phyloP scores from a whole-genome alignment of 2,329 filamentous ascomycete species.

The Microcera coccophila region DNA sequence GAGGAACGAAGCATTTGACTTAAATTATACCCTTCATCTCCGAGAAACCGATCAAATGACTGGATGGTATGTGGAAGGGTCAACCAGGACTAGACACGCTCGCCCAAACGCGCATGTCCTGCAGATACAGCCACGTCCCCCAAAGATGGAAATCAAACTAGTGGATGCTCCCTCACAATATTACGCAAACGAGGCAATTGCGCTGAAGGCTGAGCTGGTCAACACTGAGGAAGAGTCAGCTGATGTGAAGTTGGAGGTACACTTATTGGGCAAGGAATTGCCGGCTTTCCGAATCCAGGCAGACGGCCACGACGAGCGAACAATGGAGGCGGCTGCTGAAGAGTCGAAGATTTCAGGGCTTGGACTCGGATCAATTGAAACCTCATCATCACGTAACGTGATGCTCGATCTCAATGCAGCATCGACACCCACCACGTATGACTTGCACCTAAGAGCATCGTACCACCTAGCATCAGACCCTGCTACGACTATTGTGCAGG shows the following conservation, averaged over 20 bases:
- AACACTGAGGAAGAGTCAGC: conserved; percentile 84
- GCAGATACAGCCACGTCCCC: conserved; percentile 79
- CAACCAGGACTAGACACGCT: conserved; percentile 43
- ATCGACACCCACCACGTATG: conserved; percentile 53
- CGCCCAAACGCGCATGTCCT: conserved; percentile 54
- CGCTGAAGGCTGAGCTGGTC: conserved; percentile 63
- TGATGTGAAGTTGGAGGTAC: conserved; percentile 64
- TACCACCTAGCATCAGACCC: conserved; percentile 79
- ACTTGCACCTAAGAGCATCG: conserved; percentile 66
- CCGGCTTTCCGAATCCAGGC: conserved; percentile 44
- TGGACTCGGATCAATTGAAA: conserved; percentile 45
- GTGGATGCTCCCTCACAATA: conserved; percentile 64
- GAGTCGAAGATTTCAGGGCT: conserved; percentile 43
- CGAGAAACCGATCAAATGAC: conserved; percentile 39
- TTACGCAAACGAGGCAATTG: conserved; percentile 77
- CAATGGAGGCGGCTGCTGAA: conserved; percentile 34
- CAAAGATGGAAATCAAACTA: conserved; percentile 77
- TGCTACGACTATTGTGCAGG: conserved; percentile 76
- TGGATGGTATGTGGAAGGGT: conserved; percentile 49
- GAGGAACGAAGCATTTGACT: conserved; percentile 60
- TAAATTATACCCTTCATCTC: conserved; percentile 62
- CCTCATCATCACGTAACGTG: conserved; percentile 40
- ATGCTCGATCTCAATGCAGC: conserved; percentile 50
- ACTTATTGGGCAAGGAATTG: conserved; percentile 57
- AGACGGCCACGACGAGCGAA: conserved; percentile 32